A percentile compares a stretch with the other conserved stretches of the same genome.
These are phyloP conservation scores for Haematococcus sp. DNA, from an alignment of 139 green algal genomes.

Conservation along the genomic window DNA sequence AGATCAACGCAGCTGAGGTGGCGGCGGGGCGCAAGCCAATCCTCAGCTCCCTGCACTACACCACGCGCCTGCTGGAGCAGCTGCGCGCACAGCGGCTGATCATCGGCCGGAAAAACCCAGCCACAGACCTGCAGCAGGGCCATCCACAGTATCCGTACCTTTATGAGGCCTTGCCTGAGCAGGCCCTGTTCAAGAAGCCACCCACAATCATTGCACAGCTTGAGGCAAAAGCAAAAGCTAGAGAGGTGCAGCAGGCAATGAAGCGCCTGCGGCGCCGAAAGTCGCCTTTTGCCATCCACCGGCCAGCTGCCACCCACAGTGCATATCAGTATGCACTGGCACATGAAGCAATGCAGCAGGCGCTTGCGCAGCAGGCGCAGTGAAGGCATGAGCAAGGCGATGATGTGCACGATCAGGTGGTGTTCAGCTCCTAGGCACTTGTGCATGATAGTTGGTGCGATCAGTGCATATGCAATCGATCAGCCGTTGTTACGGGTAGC, in stretches of 20 bases:
- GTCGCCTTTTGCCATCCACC: slow-evolving; percentile 26
- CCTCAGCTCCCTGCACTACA: slow-evolving; percentile 5
- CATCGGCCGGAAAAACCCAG: slow-evolving; percentile 20
- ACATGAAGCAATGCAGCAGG: slow-evolving; percentile 6
- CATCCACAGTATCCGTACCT: slow-evolving; percentile 24
- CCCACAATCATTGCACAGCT: slow-evolving; percentile 3
- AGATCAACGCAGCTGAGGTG: background rate
- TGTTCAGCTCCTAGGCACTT: too few relatives aligned
- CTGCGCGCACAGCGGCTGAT: slow-evolving; percentile 19
- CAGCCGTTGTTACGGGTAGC: too few relatives aligned
- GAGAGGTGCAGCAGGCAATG: slow-evolving; percentile 7
- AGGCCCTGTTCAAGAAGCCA: slow-evolving; percentile 4
- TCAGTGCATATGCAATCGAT: too few relatives aligned
- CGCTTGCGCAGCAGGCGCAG: background rate
- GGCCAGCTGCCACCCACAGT: slow-evolving; percentile 15
- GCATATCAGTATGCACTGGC: slow-evolving; percentile 27
- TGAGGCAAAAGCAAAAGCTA: background rate
- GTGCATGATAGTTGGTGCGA: too few relatives aligned
- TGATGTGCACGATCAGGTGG: too few relatives aligned
- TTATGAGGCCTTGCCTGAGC: slow-evolving; percentile 12
- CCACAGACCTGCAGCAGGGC: slow-evolving; percentile 1
- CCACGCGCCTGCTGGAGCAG: slow-evolving; percentile 21
- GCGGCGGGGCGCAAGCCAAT: too few relatives aligned
- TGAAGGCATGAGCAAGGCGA: background rate
- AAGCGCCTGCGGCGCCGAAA: slow-evolving; percentile 27